Base-by-base conservation (phyloP, 305 asterid species). In the Fraxinus sp. region DNA sequence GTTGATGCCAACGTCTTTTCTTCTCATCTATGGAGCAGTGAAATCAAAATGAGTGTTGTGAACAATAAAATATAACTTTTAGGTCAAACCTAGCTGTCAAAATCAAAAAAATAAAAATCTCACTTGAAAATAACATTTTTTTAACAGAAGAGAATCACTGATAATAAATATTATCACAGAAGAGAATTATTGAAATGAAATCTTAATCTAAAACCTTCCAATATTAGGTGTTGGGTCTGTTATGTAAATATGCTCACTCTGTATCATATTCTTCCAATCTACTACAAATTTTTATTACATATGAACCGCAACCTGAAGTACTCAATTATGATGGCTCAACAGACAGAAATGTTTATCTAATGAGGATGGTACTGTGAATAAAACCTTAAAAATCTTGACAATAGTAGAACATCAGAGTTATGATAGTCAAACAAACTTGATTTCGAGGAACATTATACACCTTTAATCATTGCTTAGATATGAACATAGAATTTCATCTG, bases 1-100 rank as follows among this genome's bases (percentile, higher is more conserved):
- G 83, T 87, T 87, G 78, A 95, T 89, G 76, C 90, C 92, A 77
- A 95, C 89, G 85, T 94, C 97, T 88, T 95, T 95, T 85, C 99
- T 92, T 84, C 90, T 94, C 97, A 95, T 95, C 99, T 95, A 86
- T 41, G 78, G 77, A 82, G 82, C 71, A 57, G 84, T 79, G 80
- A 81, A 78, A 62, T 76, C 30, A 78, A 83, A 85, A 81, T 24
- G 46, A 77, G 49, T n/a, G 78, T 78, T 74, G 49, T 26, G 74
- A 68, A 68, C 10, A 68, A 64, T 24, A 24, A 24, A 30, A 30
- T 68, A 68, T 68, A 68, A 68, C 74, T 26, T 64, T 13, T 14
- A 28, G 20, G 83, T 80, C 64, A 82, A 78, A 81, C 62, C 78
- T 72, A 62, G 72, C 72, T 32, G 70, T 70, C 83, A 82, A 83